phyloP scores from a whole-genome alignment of 2,329 filamentous ascomycete genomes.

The Fusarium sp. region DNA sequence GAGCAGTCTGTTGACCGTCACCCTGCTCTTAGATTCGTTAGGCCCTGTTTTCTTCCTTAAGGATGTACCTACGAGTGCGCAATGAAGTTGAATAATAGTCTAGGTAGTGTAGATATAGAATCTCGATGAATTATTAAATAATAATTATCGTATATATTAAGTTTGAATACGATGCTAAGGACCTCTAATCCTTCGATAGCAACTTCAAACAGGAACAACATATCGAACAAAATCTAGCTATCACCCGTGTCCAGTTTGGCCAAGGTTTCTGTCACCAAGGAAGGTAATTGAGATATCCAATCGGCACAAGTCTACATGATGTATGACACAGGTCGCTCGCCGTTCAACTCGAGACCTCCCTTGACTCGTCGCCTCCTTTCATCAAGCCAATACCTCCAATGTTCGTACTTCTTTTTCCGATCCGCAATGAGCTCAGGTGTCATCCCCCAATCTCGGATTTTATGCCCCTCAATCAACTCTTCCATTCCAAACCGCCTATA shows the following conservation, averaged over 20 bases:
- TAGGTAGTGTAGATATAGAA: too few species aligned
- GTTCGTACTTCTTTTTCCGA: neutral
- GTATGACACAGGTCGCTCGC: neutral
- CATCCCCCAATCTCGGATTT: neutral
- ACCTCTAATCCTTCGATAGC: too few species aligned
- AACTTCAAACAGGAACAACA: too few species aligned
- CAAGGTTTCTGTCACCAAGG: too few species aligned
- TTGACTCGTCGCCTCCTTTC: neutral
- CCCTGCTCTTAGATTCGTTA: neutral
- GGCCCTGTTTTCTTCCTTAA: neutral
- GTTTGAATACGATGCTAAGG: too few species aligned
- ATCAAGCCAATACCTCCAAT: neutral
- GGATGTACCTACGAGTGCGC: neutral
- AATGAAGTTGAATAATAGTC: too few species aligned
- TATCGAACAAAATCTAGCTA: too few species aligned
- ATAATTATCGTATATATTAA: too few species aligned
- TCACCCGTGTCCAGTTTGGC: too few species aligned
- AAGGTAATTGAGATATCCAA: too few species aligned
- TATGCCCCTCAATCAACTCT: neutral
- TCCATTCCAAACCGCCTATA: neutral
- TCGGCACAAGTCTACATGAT: neutral
- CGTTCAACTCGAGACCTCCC: neutral
- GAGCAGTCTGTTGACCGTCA: neutral
- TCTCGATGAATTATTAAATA: too few species aligned
- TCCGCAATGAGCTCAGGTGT: neutral